phyloP scores from a whole-genome alignment of 1,284 basidiomycete species.

The Caloboletus inedulis region DNA sequence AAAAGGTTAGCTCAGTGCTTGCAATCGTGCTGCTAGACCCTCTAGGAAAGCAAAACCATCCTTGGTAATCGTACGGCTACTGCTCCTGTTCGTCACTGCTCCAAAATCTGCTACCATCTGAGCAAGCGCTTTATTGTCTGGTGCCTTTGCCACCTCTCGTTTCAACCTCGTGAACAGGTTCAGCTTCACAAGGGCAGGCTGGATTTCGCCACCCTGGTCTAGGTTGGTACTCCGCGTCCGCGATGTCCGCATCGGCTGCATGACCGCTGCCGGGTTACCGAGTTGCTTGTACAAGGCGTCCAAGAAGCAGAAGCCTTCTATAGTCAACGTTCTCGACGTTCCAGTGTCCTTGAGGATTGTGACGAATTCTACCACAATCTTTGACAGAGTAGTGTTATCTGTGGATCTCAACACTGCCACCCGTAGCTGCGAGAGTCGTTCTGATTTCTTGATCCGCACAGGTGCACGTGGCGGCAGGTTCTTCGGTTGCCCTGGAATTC shows the following conservation, averaged over 20 bases:
- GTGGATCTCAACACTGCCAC: constrained; percentile 42
- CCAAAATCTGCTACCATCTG: constrained; percentile 65
- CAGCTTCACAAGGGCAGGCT: constrained; percentile 51
- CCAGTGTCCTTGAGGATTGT: constrained; percentile 57
- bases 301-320: constrained; percentile 66
- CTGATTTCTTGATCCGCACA: constrained; percentile 49
- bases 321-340: constrained; percentile 64
- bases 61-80: constrained; percentile 67
- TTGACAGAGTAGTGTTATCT: constrained; percentile 52
- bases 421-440: constrained; percentile 47
- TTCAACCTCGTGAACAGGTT: constrained; percentile 55
- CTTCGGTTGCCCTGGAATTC: constrained; percentile 23
- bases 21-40: constrained; percentile 51
- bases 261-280: constrained; percentile 58
- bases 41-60: constrained; percentile 71
- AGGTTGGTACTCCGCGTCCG: constrained; percentile 41
- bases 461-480: constrained; percentile 28
- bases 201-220: constrained; percentile 33
- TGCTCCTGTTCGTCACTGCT: constrained; percentile 59
- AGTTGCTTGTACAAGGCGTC: constrained; percentile 67
- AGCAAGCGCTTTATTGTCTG: constrained; percentile 54
- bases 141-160: constrained; percentile 48
- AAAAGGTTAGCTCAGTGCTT: constrained; percentile 25
- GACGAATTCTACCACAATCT: constrained; percentile 55
- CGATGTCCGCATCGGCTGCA: constrained; percentile 48